Conservation (phyloP, 2,329 filamentous ascomycete genomes). For the Phaeophleospora eucalypticola region DNA sequence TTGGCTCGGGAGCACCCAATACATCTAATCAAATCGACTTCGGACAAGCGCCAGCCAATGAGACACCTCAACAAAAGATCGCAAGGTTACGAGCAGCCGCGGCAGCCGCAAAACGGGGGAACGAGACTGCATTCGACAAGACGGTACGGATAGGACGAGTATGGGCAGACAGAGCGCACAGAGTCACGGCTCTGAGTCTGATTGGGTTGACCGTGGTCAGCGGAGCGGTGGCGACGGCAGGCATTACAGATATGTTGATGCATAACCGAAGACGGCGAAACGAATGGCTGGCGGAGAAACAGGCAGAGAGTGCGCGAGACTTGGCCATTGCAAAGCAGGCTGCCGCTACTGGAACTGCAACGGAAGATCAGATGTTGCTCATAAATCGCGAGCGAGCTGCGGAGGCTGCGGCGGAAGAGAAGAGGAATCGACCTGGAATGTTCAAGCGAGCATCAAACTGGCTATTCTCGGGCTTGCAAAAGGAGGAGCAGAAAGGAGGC, state of each 20-base stretch:
- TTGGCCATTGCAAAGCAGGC: conserved; percentile 44
- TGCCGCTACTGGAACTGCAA: conserved; percentile 41
- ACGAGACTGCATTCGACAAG: conserved; percentile 53
- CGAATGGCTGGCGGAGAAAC: conserved; percentile 56
- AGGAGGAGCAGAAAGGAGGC: conserved; percentile 38
- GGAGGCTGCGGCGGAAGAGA: conserved; percentile 49
- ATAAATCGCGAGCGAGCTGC: conserved; percentile 59
- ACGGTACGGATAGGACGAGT: conserved; percentile 50
- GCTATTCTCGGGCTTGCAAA: conserved; percentile 32
- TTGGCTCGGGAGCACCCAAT: conserved; percentile 13
- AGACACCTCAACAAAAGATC: conserved; percentile 54
- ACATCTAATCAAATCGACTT: conserved; percentile 23
- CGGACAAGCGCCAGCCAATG: conserved; percentile 34
- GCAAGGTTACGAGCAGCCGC: conserved; percentile 49
- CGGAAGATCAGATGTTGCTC: conserved; percentile 49
- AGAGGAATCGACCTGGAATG: conserved; percentile 35
- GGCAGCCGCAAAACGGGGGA: conserved; percentile 43
- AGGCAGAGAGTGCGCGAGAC: conserved; percentile 41
- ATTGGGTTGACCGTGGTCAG: conserved; percentile 60
- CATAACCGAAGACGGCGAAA: conserved; percentile 63
- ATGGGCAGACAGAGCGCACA: conserved; percentile 59
- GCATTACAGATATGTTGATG: conserved; percentile 61
- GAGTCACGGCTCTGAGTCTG: conserved; percentile 55
- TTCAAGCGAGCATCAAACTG: conserved; percentile 32
- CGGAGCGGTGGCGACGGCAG: conserved; percentile 59